phyloP scores from a whole-genome alignment of 306 rosid genomes.

The Rosa multiflora region DNA sequence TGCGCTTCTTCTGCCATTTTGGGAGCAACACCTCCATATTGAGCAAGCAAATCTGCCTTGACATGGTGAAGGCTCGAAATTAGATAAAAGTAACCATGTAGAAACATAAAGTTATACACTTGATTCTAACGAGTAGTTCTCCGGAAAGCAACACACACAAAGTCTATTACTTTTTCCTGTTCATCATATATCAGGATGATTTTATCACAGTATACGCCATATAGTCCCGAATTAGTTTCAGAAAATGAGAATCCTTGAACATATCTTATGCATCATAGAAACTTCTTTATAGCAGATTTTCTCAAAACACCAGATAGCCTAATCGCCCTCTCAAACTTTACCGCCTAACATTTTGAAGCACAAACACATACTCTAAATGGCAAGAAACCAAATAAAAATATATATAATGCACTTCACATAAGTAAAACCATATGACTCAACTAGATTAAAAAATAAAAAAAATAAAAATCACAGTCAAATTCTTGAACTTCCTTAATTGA shows the following conservation, averaged over 20 bases:
- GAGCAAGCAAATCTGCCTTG: slow-evolving; percentile 88
- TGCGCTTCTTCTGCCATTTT: slow-evolving; percentile 99
- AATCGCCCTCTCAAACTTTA: neutral
- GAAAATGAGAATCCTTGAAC: neutral
- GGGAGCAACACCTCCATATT: slow-evolving; percentile 94
- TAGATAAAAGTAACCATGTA: neutral
- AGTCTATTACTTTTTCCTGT: neutral
- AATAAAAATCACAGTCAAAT: neutral
- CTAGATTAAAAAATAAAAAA: neutral
- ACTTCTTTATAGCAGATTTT: neutral
- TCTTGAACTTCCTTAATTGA: neutral
- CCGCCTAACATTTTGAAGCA: neutral
- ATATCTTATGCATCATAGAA: neutral
- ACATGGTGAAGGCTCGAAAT: slow-evolving; percentile 30
- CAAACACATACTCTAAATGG: neutral
- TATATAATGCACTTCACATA: neutral
- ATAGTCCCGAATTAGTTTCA: neutral
- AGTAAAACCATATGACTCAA: neutral
- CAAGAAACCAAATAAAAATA: neutral
- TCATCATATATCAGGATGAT: neutral
- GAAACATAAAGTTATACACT: neutral
- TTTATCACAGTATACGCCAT: neutral
- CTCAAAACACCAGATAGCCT: neutral
- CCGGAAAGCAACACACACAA: neutral
- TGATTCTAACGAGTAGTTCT: neutral